Percentiles rank a stretch among this genome's conserved stretches.
Evolutionary conservation across 2,329 filamentous ascomycete genomes (phyloP).

Genomic region (Neophaeococcomyces mojaviensis): DNA sequence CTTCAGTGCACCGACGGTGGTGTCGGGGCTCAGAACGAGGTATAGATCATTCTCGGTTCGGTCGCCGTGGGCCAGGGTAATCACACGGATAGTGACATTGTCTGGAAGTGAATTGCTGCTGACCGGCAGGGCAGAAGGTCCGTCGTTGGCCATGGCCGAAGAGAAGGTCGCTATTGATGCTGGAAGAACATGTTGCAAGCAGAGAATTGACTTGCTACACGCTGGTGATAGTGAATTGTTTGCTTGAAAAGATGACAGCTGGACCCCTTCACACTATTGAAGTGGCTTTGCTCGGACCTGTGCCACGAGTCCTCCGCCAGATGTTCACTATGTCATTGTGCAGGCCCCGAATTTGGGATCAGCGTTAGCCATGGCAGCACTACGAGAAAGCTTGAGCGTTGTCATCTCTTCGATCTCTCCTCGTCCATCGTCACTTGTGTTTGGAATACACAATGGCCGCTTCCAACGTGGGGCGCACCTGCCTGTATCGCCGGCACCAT

Average conservation of each 20-base stretch:
- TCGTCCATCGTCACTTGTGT: not conserved
- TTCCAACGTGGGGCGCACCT: constrained; percentile 5
- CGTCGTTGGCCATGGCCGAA: constrained; percentile 2
- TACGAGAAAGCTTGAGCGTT: not conserved
- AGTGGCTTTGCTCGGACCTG: not conserved
- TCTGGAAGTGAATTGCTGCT: constrained; percentile 2
- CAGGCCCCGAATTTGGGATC: no score
- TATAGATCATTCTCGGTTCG: constrained; percentile 23
- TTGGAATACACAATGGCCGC: constrained; percentile 3
- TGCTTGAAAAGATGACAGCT: not conserved
- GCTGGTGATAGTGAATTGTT: not conserved
- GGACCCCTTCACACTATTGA: not conserved
- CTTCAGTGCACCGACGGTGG: constrained; percentile 48
- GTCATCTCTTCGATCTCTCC: not conserved
- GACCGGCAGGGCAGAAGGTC: not conserved
- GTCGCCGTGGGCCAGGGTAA: constrained; percentile 20
- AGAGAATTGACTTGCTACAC: not conserved
- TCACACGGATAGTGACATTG: constrained; percentile 19
- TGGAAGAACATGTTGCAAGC: not conserved
- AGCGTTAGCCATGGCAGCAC: no score
- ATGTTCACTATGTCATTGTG: constrained; percentile 5
- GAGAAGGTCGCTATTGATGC: not conserved
- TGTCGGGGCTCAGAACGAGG: constrained; percentile 29
- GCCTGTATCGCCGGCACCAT: constrained; percentile 6
- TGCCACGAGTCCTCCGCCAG: constrained; percentile 4